Base-by-base conservation (phyloP, 139 green algal species). In the Chlorella sorokiniana region DNA sequence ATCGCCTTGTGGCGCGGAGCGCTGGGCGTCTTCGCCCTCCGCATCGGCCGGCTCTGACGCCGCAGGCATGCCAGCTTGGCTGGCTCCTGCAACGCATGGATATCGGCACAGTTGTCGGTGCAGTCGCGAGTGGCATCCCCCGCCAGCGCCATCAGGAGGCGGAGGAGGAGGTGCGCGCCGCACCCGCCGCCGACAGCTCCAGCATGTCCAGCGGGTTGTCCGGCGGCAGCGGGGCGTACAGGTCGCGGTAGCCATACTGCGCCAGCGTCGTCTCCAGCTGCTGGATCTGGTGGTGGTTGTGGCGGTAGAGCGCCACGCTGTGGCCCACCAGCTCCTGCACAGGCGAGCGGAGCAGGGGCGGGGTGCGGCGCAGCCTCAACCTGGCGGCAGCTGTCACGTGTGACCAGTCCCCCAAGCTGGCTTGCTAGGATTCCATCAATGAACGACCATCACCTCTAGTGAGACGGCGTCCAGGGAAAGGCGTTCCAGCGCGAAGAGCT, bases 301-400 rank as follows among this genome's bases (percentile, higher is more conserved):
- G 63, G 44, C 81, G 51, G 74, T 83, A 86, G 2, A 83, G 59
- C 33, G 75, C 75, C 42, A 72, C 42, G 52, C 81, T 83, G 81
- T 86, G 81, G 2, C 81, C 81, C 52, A 86, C 81, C n/a, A 86
- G 81, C 68, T 86, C 73, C 82, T 86, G 73, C 31, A 48, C 41
- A 33, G 22, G 5, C 23, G 11, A 51, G 48, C 25, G 27, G 31
- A 4, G 68, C 37, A 68, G 56, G 23, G 2, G 10, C 20, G 35
- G 3, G 69, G 10, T 0, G 68, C 68, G 40, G 4, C 56, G 56
- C n/a, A 6, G 48, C 48, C 16, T 11, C 18, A 16, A 65, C 18
- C 56, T 65, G 56, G 56, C 23, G 56, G 56, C 56, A 65, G 56
- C 56, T 65, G 56, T 65, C 56, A 33, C n/a, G 56, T 31, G 23